phyloP scores from a whole-genome alignment of 352 stramenopile species.

The Globisporangium splendens region DNA sequence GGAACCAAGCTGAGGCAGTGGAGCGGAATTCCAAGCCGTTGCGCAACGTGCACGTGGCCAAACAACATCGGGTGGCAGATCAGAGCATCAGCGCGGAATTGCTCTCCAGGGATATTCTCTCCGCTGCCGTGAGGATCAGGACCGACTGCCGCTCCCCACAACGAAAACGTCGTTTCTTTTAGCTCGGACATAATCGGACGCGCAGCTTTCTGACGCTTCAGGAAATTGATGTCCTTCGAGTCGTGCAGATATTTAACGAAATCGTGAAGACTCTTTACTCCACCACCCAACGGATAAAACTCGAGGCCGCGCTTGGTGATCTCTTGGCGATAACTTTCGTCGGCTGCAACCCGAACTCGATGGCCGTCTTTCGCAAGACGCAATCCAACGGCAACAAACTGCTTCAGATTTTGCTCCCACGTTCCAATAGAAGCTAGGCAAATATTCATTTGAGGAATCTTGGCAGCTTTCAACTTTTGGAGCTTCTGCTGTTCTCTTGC shows the following conservation, averaged over 20 bases:
- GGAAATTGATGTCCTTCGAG: conserved; percentile 22
- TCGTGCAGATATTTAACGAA: conserved; percentile 34
- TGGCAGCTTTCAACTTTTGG: not conserved
- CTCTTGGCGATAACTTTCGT: too few species aligned
- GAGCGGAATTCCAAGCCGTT: conserved; percentile 41
- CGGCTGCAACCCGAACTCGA: too few species aligned
- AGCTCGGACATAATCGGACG: conserved; percentile 21
- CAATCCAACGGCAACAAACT: conserved; percentile 54
- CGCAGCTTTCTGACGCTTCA: conserved; percentile 22
- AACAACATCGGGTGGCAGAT: conserved; percentile 37
- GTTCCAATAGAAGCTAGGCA: conserved; percentile 35
- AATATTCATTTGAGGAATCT: conserved; percentile 32
- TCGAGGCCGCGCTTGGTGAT: too few species aligned
- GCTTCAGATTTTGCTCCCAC: conserved; percentile 48
- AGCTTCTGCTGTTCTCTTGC: not conserved
- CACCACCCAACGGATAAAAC: too few species aligned
- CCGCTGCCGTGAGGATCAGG: conserved; percentile 24
- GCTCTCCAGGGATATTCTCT: conserved; percentile 22
- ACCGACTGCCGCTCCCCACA: conserved; percentile 28
- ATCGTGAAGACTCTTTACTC: conserved; percentile 12
- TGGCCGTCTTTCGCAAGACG: conserved; percentile 23
- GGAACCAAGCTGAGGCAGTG: conserved; percentile 37
- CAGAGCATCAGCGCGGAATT: conserved; percentile 43
- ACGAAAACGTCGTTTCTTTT: conserved; percentile 31
- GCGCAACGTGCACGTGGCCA: conserved; percentile 33